phyloP scores from a whole-genome alignment of 768 basidiomycete species.

The Phlebiopsis flavidoalba region DNA sequence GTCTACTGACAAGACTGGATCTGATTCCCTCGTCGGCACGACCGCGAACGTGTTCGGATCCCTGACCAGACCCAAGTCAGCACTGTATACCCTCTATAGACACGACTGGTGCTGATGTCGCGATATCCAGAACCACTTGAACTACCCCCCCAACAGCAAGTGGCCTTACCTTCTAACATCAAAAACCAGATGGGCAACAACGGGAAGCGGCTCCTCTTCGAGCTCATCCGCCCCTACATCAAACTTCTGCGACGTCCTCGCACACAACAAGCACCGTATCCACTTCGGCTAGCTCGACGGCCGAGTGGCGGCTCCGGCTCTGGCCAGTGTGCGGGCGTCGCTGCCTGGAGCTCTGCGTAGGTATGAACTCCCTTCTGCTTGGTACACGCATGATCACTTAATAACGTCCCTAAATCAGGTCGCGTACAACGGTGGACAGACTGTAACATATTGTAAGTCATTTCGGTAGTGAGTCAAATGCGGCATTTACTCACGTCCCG shows the following conservation, averaged over 20 bases:
- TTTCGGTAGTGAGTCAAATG: too few relatives aligned
- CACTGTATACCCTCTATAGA: constrained; percentile 3
- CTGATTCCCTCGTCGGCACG: constrained; percentile 53
- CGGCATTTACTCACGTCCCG: background rate
- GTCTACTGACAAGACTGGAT: constrained; percentile 55
- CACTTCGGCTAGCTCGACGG: constrained; percentile 4
- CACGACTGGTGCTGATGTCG: background rate
- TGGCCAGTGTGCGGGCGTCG: constrained; percentile 36
- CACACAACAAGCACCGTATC: constrained; percentile 21
- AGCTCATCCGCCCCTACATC: constrained; percentile 11
- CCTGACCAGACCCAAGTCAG: constrained; percentile 41
- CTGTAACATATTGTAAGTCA: constrained; percentile 41
- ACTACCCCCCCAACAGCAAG: constrained; percentile 60
- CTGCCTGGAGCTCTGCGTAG: constrained; percentile 44
- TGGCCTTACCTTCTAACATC: constrained; percentile 75
- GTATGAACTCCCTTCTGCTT: constrained; percentile 22
- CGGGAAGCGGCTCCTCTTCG: constrained; percentile 20
- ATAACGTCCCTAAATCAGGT: constrained; percentile 23
- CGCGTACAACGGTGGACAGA: constrained; percentile 41
- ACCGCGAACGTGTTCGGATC: constrained; percentile 41
- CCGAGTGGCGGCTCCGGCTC: constrained; percentile 8
- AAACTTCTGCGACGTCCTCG: background rate
- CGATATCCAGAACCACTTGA: constrained; percentile 47
- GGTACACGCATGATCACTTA: background rate
- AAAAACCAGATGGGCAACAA: constrained; percentile 52